Percentiles rank a stretch among this genome's conserved stretches.
These are phyloP conservation scores for Fagopyrum homotropicum DNA, from an alignment of 148 eudicot species.

Conservation along the genomic window DNA sequence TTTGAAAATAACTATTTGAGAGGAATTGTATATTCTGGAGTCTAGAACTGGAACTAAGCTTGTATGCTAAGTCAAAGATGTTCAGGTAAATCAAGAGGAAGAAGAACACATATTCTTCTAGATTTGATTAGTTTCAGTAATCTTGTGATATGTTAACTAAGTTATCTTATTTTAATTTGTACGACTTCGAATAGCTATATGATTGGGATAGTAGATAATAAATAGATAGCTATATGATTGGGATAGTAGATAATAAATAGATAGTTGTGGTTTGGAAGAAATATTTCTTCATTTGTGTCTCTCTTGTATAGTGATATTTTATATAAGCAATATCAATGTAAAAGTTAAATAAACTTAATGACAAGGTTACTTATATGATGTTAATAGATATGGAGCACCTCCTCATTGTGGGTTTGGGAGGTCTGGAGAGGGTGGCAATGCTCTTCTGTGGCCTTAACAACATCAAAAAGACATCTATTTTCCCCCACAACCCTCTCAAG, in stretches of 20 bases:
- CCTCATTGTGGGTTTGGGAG: slow-evolving; percentile 98
- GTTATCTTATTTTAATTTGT: neutral
- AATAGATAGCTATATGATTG: too few species aligned
- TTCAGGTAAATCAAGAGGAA: neutral
- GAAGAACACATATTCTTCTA: neutral
- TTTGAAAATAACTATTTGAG: neutral
- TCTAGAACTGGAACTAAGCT: neutral
- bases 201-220: neutral
- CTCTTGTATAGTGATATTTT: neutral
- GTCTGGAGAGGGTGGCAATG: slow-evolving; percentile 90
- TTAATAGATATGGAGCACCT: slow-evolving; percentile 76
- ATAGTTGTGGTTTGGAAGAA: neutral
- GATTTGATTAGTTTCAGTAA: neutral
- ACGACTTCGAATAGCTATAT: neutral
- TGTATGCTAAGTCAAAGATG: neutral
- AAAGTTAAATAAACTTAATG: neutral
- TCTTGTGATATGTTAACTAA: neutral
- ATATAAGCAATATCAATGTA: too few species aligned
- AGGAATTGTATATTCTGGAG: neutral
- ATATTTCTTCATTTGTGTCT: neutral
- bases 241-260: too few species aligned
- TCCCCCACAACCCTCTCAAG: slow-evolving; percentile 69
- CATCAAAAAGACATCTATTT: slow-evolving; percentile 69
- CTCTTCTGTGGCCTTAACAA: slow-evolving; percentile 77
- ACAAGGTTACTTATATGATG: neutral